phyloP scores from a whole-genome alignment of 306 rosid genomes.

The Begonia peltatifolia region DNA sequence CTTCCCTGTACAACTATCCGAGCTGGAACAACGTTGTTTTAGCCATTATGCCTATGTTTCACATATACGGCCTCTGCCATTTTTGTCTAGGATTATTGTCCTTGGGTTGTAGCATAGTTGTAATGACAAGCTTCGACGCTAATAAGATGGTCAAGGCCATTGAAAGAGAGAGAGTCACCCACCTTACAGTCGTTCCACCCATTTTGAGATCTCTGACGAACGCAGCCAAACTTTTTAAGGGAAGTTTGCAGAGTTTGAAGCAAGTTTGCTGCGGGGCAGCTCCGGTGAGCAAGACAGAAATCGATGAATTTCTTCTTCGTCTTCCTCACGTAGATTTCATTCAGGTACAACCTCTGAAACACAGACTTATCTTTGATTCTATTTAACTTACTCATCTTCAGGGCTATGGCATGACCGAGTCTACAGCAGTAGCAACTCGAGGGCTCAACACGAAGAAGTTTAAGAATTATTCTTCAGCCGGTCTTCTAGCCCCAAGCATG shows the following conservation, averaged over 20 bases:
- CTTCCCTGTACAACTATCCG: slow-evolving; percentile 48
- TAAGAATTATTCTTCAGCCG: slow-evolving; percentile 50
- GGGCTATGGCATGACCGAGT: slow-evolving; percentile 96
- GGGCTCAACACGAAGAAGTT: slow-evolving; percentile 58
- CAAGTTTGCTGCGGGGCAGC: slow-evolving; percentile 76
- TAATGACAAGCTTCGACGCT: slow-evolving; percentile 47
- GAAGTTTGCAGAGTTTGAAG: slow-evolving; percentile 46
- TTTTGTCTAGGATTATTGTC: slow-evolving; percentile 49
- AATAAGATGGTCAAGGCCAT: slow-evolving; percentile 36
- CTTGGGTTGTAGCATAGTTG: slow-evolving; percentile 56
- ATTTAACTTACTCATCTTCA: slow-evolving; percentile 5
- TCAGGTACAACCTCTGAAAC: slow-evolving; percentile 33
- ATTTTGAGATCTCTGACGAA: slow-evolving; percentile 39
- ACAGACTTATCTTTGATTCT: background rate
- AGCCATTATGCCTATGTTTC: slow-evolving; percentile 74
- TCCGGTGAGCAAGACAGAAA: slow-evolving; percentile 25
- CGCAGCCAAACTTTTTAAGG: slow-evolving; percentile 15
- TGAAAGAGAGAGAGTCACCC: slow-evolving; percentile 49
- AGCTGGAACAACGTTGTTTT: slow-evolving; percentile 39
- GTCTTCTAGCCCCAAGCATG: slow-evolving; percentile 80
- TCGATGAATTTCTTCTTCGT: slow-evolving; percentile 30
- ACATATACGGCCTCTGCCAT: slow-evolving; percentile 50
- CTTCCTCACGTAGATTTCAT: slow-evolving; percentile 63
- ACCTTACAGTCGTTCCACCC: slow-evolving; percentile 66
- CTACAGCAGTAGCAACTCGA: slow-evolving; percentile 71